Percentiles rank a stretch among this genome's conserved stretches.
phyloP scores from a whole-genome alignment of 2,329 filamentous ascomycete species.

The Paraconiothyrium brasiliense region DNA sequence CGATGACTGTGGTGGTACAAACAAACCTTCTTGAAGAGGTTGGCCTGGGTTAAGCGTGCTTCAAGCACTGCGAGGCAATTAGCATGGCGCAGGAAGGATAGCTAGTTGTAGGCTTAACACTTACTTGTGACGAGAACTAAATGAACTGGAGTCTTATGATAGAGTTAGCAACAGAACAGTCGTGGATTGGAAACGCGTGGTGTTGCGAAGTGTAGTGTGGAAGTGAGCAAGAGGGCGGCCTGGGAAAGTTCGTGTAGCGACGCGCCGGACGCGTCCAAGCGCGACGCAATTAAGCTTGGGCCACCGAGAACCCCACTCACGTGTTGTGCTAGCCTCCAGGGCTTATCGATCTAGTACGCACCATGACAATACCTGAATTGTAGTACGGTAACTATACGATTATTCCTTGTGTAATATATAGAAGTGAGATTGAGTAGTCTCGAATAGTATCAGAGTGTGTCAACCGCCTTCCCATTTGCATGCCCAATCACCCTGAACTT shows the following conservation, averaged over 20 bases:
- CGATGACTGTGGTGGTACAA: background rate
- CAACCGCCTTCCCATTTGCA: background rate
- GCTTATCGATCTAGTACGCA: background rate
- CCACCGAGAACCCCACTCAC: slow-evolving; percentile 12
- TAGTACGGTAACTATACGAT: no score
- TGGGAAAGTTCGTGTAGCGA: slow-evolving; percentile 23
- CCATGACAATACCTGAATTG: no score
- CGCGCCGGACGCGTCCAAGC: slow-evolving; percentile 10
- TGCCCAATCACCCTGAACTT: background rate
- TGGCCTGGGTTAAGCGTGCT: slow-evolving; percentile 94
- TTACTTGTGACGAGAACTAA: slow-evolving; percentile 31
- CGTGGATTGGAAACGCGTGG: background rate
- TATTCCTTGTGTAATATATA: background rate
- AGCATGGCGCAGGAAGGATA: slow-evolving; percentile 22
- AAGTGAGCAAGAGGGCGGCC: slow-evolving; percentile 21
- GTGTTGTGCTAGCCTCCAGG: slow-evolving; percentile 1
- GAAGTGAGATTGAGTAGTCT: background rate
- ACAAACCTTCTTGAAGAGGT: slow-evolving; percentile 88
- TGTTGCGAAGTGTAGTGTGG: slow-evolving; percentile 2
- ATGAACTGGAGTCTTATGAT: slow-evolving; percentile 2
- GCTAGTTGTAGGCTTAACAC: background rate
- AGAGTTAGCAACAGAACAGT: slow-evolving; percentile 12
- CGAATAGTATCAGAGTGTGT: background rate
- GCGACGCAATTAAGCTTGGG: slow-evolving; percentile 24
- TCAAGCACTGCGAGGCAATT: slow-evolving; percentile 76